Conservation (phyloP, 345 rosid species). For the Brassica carinata region DNA sequence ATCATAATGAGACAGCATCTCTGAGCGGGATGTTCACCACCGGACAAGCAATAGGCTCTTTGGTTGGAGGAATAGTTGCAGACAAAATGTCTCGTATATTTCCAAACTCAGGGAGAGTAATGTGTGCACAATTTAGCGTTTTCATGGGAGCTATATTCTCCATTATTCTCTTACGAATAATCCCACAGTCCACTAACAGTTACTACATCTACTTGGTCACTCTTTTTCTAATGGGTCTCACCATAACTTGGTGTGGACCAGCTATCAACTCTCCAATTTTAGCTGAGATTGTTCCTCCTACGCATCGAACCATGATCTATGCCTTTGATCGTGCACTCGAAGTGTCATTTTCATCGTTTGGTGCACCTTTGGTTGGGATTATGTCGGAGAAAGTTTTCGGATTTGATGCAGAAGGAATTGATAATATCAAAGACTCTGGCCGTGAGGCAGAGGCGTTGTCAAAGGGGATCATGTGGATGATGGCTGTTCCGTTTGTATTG, state of each 20-base stretch:
- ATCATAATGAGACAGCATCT: constrained; percentile 65
- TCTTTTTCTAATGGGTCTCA: constrained; percentile 71
- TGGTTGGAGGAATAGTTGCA: constrained; percentile 75
- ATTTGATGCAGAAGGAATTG: constrained; percentile 60
- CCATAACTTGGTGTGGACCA: constrained; percentile 79
- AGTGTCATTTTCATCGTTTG: constrained; percentile 80
- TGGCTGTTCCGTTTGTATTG: constrained; percentile 74
- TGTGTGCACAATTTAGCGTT: constrained; percentile 94
- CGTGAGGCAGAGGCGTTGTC: constrained; percentile 75
- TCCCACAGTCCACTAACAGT: constrained; percentile 69
- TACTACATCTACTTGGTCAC: constrained; percentile 65
- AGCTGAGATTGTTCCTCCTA: constrained; percentile 83
- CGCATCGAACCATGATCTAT: constrained; percentile 86
- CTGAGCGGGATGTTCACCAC: constrained; percentile 65
- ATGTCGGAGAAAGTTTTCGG: constrained; percentile 76
- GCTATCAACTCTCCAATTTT: constrained; percentile 86
- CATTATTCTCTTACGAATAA: constrained; percentile 59
- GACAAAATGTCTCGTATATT: constrained; percentile 58
- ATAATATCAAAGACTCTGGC: constrained; percentile 50
- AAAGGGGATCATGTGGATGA: constrained; percentile 77
- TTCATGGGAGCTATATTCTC: constrained; percentile 87
- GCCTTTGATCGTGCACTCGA: constrained; percentile 93
- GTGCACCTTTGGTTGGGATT: constrained; percentile 89
- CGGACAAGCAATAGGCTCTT: constrained; percentile 72
- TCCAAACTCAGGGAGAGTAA: constrained; percentile 73